phyloP scores from a whole-genome alignment of 371 early-diverging fungal species.

The Syncephalastrum contaminatum region DNA sequence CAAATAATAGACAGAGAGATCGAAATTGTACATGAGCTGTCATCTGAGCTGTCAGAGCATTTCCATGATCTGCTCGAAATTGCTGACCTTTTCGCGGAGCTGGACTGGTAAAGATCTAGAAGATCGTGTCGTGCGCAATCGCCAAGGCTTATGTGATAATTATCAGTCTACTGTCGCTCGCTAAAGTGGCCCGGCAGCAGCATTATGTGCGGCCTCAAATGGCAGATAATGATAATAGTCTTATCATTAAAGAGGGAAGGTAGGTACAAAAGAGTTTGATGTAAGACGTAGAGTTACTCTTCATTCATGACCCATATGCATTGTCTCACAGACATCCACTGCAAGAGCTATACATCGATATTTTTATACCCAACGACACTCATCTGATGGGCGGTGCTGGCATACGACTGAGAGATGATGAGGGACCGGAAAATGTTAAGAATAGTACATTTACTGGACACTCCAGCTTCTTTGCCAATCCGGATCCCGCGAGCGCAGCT shows the following conservation, averaged over 20 bases:
- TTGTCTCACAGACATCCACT: conserved; percentile 65
- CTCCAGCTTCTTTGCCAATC: too few species aligned
- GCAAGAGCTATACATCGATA: conserved; percentile 62
- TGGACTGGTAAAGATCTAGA: conserved; percentile 67
- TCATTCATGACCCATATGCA: not conserved
- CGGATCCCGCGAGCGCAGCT: not conserved
- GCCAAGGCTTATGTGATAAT: not conserved
- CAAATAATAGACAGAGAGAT: conserved; percentile 74
- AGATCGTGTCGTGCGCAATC: not conserved
- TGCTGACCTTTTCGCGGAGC: conserved; percentile 55
- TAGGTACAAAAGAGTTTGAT: conserved; percentile 12
- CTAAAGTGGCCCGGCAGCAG: conserved; percentile 56
- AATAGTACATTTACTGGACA: not conserved
- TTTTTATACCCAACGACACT: conserved; percentile 69
- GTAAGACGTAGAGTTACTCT: not conserved
- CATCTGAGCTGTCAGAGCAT: conserved; percentile 50
- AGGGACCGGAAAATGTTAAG: too few species aligned
- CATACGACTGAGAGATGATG: not conserved
- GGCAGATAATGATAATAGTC: conserved; percentile 41
- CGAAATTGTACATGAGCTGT: conserved; percentile 66
- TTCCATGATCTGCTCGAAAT: conserved; percentile 28
- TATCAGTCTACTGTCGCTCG: conserved; percentile 59
- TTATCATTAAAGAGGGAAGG: conserved; percentile 67
- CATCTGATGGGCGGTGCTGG: conserved; percentile 38
- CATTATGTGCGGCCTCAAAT: conserved; percentile 61